These are phyloP conservation scores for Nidularia sp. DNA, from an alignment of 768 basidiomycete species.

Conservation along the genomic window DNA sequence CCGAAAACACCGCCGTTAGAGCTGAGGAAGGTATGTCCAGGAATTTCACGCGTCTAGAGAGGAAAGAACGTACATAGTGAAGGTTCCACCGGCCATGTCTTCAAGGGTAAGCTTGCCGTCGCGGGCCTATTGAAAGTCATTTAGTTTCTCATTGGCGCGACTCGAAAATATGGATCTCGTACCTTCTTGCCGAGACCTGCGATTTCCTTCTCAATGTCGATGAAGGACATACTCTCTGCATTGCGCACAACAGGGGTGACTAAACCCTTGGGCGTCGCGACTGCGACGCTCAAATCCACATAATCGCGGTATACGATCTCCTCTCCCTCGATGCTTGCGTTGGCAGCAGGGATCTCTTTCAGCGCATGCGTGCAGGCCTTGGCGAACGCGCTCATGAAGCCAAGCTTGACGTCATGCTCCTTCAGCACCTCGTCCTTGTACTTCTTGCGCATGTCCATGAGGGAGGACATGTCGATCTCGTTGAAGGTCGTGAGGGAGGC, in stretches of 20 bases:
- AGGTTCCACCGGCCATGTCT: constrained; percentile 98
- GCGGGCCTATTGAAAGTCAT: constrained; percentile 49
- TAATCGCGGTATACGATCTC: constrained; percentile 91
- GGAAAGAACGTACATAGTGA: constrained; percentile 77
- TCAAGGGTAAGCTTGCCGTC: constrained; percentile 94
- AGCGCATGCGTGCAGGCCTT: constrained; percentile 81
- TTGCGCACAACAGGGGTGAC: constrained; percentile 96
- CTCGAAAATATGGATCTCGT: constrained; percentile 5
- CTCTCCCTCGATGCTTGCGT: constrained; percentile 92
- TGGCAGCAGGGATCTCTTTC: constrained; percentile 89
- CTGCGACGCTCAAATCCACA: constrained; percentile 93
- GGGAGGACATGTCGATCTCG: constrained; percentile 97
- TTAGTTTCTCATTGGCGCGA: constrained; percentile 2
- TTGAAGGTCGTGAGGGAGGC: constrained; percentile 98
- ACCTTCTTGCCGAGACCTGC: constrained; percentile 88
- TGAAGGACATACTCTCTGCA: constrained; percentile 78
- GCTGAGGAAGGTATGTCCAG: constrained; percentile 32
- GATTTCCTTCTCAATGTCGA: constrained; percentile 94
- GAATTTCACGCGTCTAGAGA: not conserved
- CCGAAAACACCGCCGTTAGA: constrained; percentile 99
- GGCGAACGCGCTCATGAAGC: constrained; percentile 97
- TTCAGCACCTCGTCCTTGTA: constrained; percentile 93
- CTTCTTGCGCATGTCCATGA: constrained; percentile 88
- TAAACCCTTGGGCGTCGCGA: constrained; percentile 95
- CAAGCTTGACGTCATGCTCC: constrained; percentile 91